Conservation (phyloP, 83 land plant genomes). For the Thuja plicata region DNA sequence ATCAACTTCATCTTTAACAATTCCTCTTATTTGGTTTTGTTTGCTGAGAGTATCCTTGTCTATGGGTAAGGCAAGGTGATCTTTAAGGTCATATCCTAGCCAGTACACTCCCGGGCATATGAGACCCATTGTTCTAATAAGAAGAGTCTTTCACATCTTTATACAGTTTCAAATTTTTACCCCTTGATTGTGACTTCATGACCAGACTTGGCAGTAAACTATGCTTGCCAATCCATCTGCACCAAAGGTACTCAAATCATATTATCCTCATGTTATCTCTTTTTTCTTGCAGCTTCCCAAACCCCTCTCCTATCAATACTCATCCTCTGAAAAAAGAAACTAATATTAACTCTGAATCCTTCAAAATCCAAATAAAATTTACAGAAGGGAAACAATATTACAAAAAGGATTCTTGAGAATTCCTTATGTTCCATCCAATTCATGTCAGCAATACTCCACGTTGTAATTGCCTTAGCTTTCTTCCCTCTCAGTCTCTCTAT, state of each 20-base stretch:
- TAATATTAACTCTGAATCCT: not conserved
- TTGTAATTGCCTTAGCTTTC: not conserved
- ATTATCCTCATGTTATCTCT: not conserved
- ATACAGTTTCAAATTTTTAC: not conserved
- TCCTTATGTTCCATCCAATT: not conserved
- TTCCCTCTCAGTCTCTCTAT: not conserved
- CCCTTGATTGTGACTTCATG: not conserved
- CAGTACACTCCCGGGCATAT: not conserved
- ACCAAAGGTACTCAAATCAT: not conserved
- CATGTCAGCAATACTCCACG: not conserved
- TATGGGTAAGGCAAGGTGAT: not conserved
- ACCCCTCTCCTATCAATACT: not conserved
- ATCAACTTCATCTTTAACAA: not conserved
- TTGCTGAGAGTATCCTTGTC: not conserved
- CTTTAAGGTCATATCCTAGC: not conserved
- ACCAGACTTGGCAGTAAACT: not conserved
- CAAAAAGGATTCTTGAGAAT: not conserved
- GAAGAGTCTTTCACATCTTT: not conserved
- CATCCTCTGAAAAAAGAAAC: not conserved
- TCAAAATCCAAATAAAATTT: not conserved
- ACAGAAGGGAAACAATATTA: not conserved
- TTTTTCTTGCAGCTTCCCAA: not conserved
- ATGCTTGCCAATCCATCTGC: not conserved
- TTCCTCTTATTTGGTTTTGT: not conserved
- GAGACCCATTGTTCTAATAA: not conserved